Conservation (phyloP, 257 asterid genomes). For the Ballota nigra region DNA sequence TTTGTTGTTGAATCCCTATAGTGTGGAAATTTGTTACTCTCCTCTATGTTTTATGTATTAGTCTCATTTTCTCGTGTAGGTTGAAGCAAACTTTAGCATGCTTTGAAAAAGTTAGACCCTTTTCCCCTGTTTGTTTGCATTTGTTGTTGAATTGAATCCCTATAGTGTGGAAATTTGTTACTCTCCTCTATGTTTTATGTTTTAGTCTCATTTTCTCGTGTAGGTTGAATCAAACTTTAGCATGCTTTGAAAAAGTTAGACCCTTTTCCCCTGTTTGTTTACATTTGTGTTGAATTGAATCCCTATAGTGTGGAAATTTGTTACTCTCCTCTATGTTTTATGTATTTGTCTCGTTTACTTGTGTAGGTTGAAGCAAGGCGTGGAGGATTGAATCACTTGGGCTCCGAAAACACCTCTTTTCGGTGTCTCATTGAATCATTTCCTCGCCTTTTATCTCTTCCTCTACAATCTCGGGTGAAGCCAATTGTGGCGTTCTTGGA, state of each 20-base stretch:
- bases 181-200: too few species aligned
- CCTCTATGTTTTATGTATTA: background rate
- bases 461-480: constrained; percentile 56
- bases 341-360: background rate
- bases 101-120: too few species aligned
- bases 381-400: constrained; percentile 76
- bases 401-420: constrained; percentile 57
- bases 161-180: too few species aligned
- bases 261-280: too few species aligned
- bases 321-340: background rate
- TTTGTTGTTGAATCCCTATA: too few species aligned
- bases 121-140: too few species aligned
- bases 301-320: constrained; percentile 8
- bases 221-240: too few species aligned
- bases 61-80: constrained; percentile 32
- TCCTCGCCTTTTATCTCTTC: constrained; percentile 69
- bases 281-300: too few species aligned
- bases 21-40: constrained; percentile 9
- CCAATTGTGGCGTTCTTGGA: constrained; percentile 57
- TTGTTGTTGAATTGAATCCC: too few species aligned
- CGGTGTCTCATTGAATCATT: constrained; percentile 79
- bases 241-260: too few species aligned
- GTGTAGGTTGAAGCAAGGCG: constrained; percentile 90
- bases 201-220: too few species aligned
- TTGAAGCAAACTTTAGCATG: too few species aligned